Conservation (phyloP, 257 asterid species). For the Apocynum venetum region DNA sequence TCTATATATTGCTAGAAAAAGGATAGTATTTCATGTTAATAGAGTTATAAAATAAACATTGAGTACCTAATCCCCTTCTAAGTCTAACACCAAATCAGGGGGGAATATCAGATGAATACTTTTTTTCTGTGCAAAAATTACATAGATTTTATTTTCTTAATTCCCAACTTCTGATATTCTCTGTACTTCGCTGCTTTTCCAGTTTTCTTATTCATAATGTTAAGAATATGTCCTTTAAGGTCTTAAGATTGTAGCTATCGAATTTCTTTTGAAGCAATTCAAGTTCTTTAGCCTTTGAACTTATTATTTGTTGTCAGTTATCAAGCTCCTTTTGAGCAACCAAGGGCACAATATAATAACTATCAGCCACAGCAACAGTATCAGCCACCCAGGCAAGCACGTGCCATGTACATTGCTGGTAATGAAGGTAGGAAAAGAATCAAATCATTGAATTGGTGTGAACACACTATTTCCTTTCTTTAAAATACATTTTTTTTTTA, state of each 20-base stretch:
- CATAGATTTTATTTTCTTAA: not conserved
- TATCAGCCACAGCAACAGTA: slow-evolving; percentile 47
- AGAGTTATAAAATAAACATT: too few relatives aligned
- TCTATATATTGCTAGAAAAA: too few relatives aligned
- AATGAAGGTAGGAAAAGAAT: slow-evolving; percentile 50
- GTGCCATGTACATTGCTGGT: slow-evolving; percentile 41
- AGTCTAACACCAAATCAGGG: too few relatives aligned
- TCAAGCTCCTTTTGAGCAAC: slow-evolving; percentile 66
- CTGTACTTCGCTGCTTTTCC: not conserved
- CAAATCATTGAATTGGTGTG: not conserved
- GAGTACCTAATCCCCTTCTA: too few relatives aligned
- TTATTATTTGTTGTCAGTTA: slow-evolving; percentile 38
- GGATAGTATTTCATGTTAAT: too few relatives aligned
- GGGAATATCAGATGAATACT: too few relatives aligned
- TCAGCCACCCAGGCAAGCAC: slow-evolving; percentile 65
- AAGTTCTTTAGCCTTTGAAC: not conserved
- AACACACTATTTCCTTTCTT: not conserved
- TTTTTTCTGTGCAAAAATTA: not conserved
- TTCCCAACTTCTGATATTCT: not conserved
- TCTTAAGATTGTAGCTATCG: not conserved
- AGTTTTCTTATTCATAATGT: not conserved
- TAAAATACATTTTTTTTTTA: not conserved
- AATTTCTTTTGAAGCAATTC: not conserved
- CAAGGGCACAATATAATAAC: slow-evolving; percentile 52
- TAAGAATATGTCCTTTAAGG: too few relatives aligned